Evolutionary conservation across 2,329 filamentous ascomycete species (phyloP).

Genomic region (Xylariaceae sp.): DNA sequence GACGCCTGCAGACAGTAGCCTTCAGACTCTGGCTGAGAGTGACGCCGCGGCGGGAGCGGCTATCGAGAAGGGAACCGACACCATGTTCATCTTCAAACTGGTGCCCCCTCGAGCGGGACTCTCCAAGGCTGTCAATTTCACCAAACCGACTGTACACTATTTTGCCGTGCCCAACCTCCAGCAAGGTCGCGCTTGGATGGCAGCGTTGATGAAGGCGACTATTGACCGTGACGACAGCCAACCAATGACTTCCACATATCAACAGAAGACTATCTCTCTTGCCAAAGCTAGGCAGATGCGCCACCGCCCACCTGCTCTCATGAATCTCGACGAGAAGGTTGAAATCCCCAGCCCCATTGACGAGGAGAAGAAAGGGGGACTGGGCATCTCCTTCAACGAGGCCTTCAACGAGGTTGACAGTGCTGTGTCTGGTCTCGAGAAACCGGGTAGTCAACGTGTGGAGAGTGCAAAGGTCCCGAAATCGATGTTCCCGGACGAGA

Average conservation of each 20-base stretch:
- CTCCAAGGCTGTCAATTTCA: conserved; percentile 91
- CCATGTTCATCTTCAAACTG: conserved; percentile 97
- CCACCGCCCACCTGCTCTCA: conserved; percentile 83
- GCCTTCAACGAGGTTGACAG: conserved; percentile 34
- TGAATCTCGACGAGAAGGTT: conserved; percentile 59
- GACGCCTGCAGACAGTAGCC: conserved; percentile 43
- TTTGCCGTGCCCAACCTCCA: conserved; percentile 91
- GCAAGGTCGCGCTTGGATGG: conserved; percentile 94
- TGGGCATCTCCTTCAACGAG: conserved; percentile 37
- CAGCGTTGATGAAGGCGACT: conserved; percentile 95
- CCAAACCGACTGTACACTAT: conserved; percentile 94
- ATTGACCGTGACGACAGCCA: conserved; percentile 85
- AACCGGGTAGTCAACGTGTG: conserved; percentile 29
- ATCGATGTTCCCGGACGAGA: conserved; percentile 31
- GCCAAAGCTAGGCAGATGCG: conserved; percentile 83
- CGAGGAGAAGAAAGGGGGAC: conserved; percentile 32
- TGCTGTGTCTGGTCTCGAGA: conserved; percentile 35
- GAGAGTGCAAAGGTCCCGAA: conserved; percentile 32
- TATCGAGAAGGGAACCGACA: conserved; percentile 52
- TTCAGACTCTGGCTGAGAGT: conserved; percentile 41
- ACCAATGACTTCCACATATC: conserved; percentile 85
- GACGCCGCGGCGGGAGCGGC: conserved; percentile 34
- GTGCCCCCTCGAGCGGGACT: conserved; percentile 84
- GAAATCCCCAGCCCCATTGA: conserved; percentile 25
- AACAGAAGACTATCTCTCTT: conserved; percentile 93